Conservation (phyloP, 257 asterid species). For the Salvia rosmarinus region DNA sequence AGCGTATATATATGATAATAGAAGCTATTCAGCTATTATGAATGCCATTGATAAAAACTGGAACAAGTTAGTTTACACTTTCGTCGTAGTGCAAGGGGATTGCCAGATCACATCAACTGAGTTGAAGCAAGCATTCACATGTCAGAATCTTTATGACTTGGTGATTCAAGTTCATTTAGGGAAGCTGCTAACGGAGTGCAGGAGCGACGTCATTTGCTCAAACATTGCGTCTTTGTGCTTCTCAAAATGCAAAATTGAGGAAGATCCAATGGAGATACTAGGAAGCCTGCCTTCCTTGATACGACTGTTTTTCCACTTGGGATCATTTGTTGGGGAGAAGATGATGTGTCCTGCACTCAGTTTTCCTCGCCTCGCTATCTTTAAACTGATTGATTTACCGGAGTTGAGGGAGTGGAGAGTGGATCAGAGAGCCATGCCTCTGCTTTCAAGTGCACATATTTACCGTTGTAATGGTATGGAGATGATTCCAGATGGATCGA, state of each 20-base stretch:
- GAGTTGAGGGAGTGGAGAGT: neutral
- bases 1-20: neutral
- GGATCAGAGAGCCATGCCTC: neutral
- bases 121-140: neutral
- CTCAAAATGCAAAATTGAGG: neutral
- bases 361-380: neutral
- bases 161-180: neutral
- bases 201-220: neutral
- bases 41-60: neutral
- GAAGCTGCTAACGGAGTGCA: neutral
- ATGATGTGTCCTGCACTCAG: neutral
- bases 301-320: neutral
- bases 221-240: neutral
- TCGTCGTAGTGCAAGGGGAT: too few relatives aligned
- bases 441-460: neutral
- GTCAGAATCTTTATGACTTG: conserved; percentile 4
- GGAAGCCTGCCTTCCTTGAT: neutral
- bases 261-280: neutral
- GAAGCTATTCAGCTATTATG: neutral
- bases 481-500: neutral
- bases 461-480: neutral
- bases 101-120: neutral
- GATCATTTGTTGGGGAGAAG: neutral
- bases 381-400: neutral
- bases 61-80: neutral